Base-by-base conservation (phyloP, 805 yeast genomes). In the Lipomyces anomalus region DNA sequence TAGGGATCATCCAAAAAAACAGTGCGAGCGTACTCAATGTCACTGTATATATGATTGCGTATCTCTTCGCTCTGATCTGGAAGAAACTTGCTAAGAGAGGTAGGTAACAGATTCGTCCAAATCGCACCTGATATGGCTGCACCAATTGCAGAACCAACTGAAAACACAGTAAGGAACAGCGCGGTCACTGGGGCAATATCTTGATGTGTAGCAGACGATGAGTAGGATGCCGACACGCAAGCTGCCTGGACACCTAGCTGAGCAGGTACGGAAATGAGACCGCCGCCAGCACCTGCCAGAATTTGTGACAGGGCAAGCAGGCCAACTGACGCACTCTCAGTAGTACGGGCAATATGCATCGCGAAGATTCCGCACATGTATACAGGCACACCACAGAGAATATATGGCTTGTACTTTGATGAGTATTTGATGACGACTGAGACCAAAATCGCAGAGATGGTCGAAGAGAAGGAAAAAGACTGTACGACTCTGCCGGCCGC, bases 141-240 rank as follows among this genome's bases (percentile, higher is more conserved):
- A 22, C 84, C 85, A 36, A 78, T 56, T 6, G 82, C 81, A 4
- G 75, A 62, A 6, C 85, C 85, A 42, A 79, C 67, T 51, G 75
- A 71, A 60, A 77, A 79, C 17, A 72, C 61, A 3, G 82, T 70
- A 53, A 75, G 67, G 62, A 72, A 74, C 43, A 77, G 61, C 0
- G 82, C 70, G 30, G 75, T 68, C 16, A 73, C 71, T 35, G 72
- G 68, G n/a, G 81, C 80, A 74, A 76, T 72, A 59, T 73, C 69
- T 55, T 75, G 76, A 60, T 76, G 82, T 52, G 65, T 71, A 43
- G 49, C 55, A 13, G 30, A 9, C 11, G 9, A 9, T 13, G 30
- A 9, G 11, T 9, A 9, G 30, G 30, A 13, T 13, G 13, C 30
- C 11, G 13, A 9, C 30, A 13, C 13, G 30, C 30, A 26, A 9